phyloP scores from a whole-genome alignment of 192 early-diverging fungal genomes.

The Chytriomyces sp. region DNA sequence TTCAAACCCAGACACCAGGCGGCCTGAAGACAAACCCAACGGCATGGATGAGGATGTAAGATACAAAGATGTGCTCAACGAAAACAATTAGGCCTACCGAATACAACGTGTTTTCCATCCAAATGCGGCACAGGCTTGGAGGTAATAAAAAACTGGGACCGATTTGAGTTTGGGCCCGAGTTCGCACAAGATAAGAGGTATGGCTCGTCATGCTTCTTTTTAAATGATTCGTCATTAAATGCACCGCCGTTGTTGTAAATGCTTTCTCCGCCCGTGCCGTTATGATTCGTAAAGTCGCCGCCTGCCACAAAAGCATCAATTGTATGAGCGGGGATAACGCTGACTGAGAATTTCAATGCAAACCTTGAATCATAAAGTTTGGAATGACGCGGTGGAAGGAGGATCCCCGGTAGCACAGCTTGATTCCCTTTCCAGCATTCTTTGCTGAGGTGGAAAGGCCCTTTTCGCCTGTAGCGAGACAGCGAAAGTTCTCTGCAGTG shows the following conservation, averaged over 20 bases:
- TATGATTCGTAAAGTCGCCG: constrained; percentile 63
- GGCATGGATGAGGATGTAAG: no score
- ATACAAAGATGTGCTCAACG: neutral
- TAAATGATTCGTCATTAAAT: constrained; percentile 71
- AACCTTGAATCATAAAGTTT: constrained; percentile 90
- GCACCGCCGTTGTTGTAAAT: constrained; percentile 76
- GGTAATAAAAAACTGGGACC: constrained; percentile 93
- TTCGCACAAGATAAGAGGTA: constrained; percentile 87
- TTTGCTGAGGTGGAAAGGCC: constrained; percentile 55
- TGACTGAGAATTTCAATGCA: neutral
- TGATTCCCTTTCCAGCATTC: constrained; percentile 50
- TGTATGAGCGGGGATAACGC: no score
- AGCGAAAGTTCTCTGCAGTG: constrained; percentile 82
- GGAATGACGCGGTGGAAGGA: constrained; percentile 76
- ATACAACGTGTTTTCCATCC: constrained; percentile 70
- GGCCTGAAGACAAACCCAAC: constrained; percentile 17
- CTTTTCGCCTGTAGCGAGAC: constrained; percentile 87
- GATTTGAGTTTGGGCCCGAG: constrained; percentile 74
- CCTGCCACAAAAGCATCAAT: constrained; percentile 22
- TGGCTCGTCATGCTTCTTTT: constrained; percentile 49
- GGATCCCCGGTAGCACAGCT: constrained; percentile 81
- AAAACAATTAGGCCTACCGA: constrained; percentile 47
- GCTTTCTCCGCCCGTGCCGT: constrained; percentile 71
- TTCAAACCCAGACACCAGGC: constrained; percentile 76
- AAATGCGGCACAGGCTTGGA: constrained; percentile 75